Evolutionary conservation across 345 rosid species (phyloP).

Genomic region (Arabidopsis thaliana): TAIR10.1 NC_003075.7:8161501-8162000

Average conservation of each 20-base stretch:
- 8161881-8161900: conserved; percentile 37
- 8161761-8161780: not conserved
- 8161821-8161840: conserved; percentile 52
- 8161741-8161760: conserved; percentile 86
- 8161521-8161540: not conserved
- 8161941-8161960: not conserved
- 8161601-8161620: not conserved
- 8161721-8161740: conserved; percentile 59
- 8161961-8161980: not conserved
- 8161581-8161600: not conserved
- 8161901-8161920: conserved; percentile 86
- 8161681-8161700: conserved; percentile 84
- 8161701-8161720: conserved; percentile 59
- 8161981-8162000: not conserved
- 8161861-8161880: not conserved
- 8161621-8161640: not conserved
- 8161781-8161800: not conserved
- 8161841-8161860: conserved; percentile 63
- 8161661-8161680: conserved; percentile 90
- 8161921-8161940: conserved; percentile 52
- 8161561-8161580: not conserved
- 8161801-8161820: conserved; percentile 15
- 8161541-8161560: not conserved
- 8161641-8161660: conserved; percentile 41
- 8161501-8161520: not conserved